Base-by-base conservation (phyloP, 1,284 basidiomycete species). In the Papiliotrema fonsecae region DNA sequence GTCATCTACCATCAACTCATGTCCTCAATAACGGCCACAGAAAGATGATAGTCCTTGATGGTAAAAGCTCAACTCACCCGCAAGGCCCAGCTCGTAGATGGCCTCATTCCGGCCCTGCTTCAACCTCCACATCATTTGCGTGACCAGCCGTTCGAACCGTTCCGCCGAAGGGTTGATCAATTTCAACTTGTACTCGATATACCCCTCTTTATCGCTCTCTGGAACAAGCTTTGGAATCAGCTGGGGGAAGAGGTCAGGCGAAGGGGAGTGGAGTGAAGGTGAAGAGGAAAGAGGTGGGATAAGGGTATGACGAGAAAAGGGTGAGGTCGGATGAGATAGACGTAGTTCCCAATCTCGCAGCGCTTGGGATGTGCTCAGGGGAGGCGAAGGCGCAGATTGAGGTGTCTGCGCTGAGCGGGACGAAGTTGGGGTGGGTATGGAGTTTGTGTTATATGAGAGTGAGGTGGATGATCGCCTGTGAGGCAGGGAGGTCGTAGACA, bases 71-170 rank as follows among this genome's bases (percentile, higher is more conserved):
- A 7, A 58, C 64, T 51, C 42, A 71, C 69, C 69, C 5, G 75
- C 69, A 0, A 96, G 85, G 14, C 91, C 92, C 16, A 96, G 81
- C 68, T 94, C 91, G 62, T 96, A 96, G 67, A 90, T 88, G 0
- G 91, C 90, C 65, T 88, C 85, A 4, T 91, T 91, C 4, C 87
- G 84, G 14, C 91, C 91, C 70, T 94, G 88, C 43, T 92, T 83
- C 4, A 96, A 79, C 3, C 91, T 81, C 91, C 92, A 96, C 70
- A 93, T 91, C 72, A 94, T 82, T 74, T 96, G 91, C 1, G 91
- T 94, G 49, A 91, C 86, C 16, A 96, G 83, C 34, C 69, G 61
- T 47, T 74, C 74, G 51, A 77, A 76, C 11, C 76, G 65, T 42
- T 76, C 73, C 5, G 68, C 61, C 2, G 62, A 64, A 28, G 72